Percentiles rank a stretch among this genome's conserved stretches.
These are phyloP conservation scores for Cucurbita ficifolia DNA, from an alignment of 306 rosid species.

Conservation along the genomic window DNA sequence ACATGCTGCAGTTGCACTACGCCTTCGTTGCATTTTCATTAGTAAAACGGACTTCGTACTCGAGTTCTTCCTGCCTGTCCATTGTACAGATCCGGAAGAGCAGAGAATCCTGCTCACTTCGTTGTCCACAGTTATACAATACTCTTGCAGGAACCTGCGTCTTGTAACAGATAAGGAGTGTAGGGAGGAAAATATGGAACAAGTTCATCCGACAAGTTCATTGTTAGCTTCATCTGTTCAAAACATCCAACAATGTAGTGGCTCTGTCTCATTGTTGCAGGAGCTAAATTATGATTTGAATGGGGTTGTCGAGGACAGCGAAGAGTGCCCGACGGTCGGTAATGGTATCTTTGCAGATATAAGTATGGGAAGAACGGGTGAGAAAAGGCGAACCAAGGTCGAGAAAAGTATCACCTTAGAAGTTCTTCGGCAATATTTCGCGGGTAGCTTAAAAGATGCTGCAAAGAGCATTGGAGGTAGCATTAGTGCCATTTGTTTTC, in stretches of 20 bases:
- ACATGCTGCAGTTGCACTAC: conserved; percentile 79
- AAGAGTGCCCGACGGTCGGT: conserved; percentile 28
- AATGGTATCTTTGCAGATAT: conserved; percentile 36
- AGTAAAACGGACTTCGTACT: conserved; percentile 60
- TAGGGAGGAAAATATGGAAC: conserved; percentile 51
- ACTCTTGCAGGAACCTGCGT: conserved; percentile 46
- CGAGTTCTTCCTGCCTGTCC: conserved; percentile 83
- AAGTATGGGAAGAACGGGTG: conserved; percentile 35
- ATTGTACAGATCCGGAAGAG: conserved; percentile 53
- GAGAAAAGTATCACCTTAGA: conserved; percentile 77
- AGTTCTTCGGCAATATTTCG: conserved; percentile 72
- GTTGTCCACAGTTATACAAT: conserved; percentile 56
- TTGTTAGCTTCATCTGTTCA: conserved; percentile 4
- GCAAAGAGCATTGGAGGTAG: conserved; percentile 97
- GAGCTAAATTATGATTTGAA: conserved; percentile 19
- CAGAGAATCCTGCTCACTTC: conserved; percentile 72
- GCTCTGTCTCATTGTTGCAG: conserved; percentile 17
- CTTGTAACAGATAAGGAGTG: conserved; percentile 62
- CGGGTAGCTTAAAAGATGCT: conserved; percentile 95
- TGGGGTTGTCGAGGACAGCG: conserved; percentile 22
- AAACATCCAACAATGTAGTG: conserved; percentile 18
- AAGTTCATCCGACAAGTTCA: conserved; percentile 1
- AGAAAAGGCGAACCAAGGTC: conserved; percentile 60
- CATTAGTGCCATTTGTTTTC: not conserved
- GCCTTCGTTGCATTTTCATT: conserved; percentile 59